Conservation (phyloP, 202 grass and related monocot genomes). For the Elaeis oleifera region DNA sequence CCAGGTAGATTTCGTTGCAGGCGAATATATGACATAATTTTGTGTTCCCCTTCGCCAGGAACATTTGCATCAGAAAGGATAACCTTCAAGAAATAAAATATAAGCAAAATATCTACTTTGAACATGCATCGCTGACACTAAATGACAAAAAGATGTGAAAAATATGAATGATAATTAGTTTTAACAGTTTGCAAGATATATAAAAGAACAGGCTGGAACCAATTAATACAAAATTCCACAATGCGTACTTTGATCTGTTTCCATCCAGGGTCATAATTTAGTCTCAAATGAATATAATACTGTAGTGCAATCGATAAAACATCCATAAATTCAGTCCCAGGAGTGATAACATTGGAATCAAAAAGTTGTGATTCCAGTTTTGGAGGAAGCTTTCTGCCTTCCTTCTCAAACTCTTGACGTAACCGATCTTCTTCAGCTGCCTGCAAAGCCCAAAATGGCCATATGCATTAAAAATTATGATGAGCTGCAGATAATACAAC, state of each 20-base stretch:
- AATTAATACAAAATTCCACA: neutral
- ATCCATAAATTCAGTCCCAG: constrained; percentile 94
- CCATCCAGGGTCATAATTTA: constrained; percentile 99
- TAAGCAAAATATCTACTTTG: constrained; percentile 35
- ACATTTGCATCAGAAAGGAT: constrained; percentile 99
- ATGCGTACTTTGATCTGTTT: constrained; percentile 89
- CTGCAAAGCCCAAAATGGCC: constrained; percentile 21
- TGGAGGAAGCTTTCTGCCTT: constrained; percentile 91
- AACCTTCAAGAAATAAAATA: constrained; percentile 62
- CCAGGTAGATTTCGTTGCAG: constrained; percentile 75
- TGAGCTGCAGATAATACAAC: neutral
- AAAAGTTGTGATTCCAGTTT: constrained; percentile 78
- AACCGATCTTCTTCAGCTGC: constrained; percentile 84
- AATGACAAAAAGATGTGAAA: too few relatives aligned
- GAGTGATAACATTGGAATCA: constrained; percentile 98
- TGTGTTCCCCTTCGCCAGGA: constrained; percentile 99
- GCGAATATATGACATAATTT: constrained; percentile 98
- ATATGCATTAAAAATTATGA: constrained; percentile 1
- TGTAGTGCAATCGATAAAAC: constrained; percentile 88
- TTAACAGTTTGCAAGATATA: neutral
- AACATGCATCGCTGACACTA: constrained; percentile 15
- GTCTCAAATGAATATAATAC: constrained; percentile 87
- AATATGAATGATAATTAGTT: neutral
- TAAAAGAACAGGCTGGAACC: neutral
- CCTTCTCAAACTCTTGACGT: constrained; percentile 88